Base-by-base conservation (phyloP, 306 rosid species). In the Bauhinia variegata region DNA sequence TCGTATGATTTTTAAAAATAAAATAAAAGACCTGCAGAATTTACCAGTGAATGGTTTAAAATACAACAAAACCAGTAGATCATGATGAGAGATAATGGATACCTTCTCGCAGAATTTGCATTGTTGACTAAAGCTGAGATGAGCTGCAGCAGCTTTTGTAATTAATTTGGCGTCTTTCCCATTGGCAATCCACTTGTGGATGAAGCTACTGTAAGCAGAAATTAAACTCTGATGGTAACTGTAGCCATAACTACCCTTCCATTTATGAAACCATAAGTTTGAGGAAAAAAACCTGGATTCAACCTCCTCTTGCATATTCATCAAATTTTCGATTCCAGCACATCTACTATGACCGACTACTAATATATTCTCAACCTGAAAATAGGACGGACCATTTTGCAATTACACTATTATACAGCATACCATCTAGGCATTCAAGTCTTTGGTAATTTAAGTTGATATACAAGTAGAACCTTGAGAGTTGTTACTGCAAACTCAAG, bases 51-150 rank as follows among this genome's bases (percentile, higher is more conserved):
- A 30, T 51, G 42, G 12, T 32, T 23, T 23, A 23, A 23, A 23
- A 23, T 23, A 2, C 37, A 12, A 31, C 13, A 65, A 36, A 28
- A 38, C 11, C 17, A 17, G 12, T 31, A 33, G 18, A 44, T 31
- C 7, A 48, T 47, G 17, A 55, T 8, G 48, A 39, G 33, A 72
- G 42, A 67, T 4, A 23, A 44, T 12, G 53, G 19, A 50, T 77
- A 92, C 98, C 98, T 88, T 88, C 76, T 93, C 98, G 52, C 98
- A 93, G 70, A 81, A 82, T 59, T 63, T 78, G 84, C 98, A 93
- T 66, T 88, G 98, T 48, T 83, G 87, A 68, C 75, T 88, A 79
- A 89, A 88, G 73, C 85, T 78, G 60, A 78, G 89, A 82, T 88
- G 79, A 30, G 67, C 72, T 19, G 88, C 79, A 32, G 85, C 83